A percentile compares a stretch with the other conserved stretches of the same genome.
Evolutionary conservation across 2,329 filamentous ascomycete genomes (phyloP).

Genomic region (Diaporthe batatas): DNA sequence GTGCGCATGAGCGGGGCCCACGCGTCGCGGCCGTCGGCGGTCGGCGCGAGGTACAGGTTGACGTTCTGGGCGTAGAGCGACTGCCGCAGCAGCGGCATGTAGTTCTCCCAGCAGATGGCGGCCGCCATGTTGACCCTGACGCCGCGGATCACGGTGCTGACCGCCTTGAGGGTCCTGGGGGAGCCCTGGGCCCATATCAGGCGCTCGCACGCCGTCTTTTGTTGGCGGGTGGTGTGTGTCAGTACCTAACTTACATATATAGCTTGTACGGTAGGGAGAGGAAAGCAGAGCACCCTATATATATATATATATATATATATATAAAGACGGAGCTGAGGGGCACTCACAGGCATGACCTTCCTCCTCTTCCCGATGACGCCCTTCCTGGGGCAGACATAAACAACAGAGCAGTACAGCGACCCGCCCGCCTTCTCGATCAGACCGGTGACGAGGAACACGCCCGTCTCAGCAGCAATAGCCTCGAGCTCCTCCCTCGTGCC

Average conservation of each 20-base stretch:
- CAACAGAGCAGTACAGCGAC: conserved; percentile 84
- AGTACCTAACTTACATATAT: neutral
- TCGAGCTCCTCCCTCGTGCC: conserved; percentile 86
- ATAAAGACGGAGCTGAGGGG: neutral
- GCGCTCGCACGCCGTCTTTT: conserved; percentile 80
- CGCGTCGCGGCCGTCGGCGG: conserved; percentile 84
- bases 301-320: no score
- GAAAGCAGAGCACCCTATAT: conserved; percentile 8
- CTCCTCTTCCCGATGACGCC: conserved; percentile 87
- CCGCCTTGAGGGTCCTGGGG: conserved; percentile 81
- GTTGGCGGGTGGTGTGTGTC: conserved; percentile 1
- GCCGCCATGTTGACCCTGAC: conserved; percentile 84
- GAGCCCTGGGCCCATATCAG: conserved; percentile 91
- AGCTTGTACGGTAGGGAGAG: neutral
- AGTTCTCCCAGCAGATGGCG: conserved; percentile 97
- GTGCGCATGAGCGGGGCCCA: conserved; percentile 90
- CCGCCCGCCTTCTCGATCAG: conserved; percentile 85
- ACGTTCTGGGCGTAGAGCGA: conserved; percentile 90
- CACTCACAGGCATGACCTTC: conserved; percentile 91
- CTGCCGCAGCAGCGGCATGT: conserved; percentile 91
- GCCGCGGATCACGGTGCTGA: conserved; percentile 83
- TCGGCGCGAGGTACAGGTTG: conserved; percentile 91
- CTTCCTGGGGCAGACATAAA: conserved; percentile 82
- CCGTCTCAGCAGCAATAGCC: conserved; percentile 78
- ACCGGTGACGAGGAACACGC: conserved; percentile 85